Evolutionary conservation across 129 eudicot genomes (phyloP), one percentile per base, ranked within the genome.

Genomic region (Oenanthe sinensis): DNA sequence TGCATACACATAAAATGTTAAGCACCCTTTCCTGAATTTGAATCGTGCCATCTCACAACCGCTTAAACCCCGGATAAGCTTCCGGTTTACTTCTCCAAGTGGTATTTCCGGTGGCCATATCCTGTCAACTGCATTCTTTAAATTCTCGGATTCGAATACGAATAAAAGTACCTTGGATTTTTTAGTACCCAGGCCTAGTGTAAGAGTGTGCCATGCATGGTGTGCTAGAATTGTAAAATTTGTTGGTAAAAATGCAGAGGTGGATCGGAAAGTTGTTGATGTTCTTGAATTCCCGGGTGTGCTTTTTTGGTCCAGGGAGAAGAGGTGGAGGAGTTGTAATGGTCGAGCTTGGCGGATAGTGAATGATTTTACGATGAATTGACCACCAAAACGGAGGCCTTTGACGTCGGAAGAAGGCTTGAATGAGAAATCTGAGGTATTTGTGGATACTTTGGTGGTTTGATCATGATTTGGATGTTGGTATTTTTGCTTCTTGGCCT

Each of bases 201-300:
- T 95, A 49, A 95, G 90, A 14, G 98, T 95, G 90, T 92, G 92
- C 98, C 98, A 95, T 52, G 98, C 98, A 74, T 92, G 98, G 86
- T 95, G 98, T 16, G 98, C 98, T 49, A 95, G 73, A 47, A 91
- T 95, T 13, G 97, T 95, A 91, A 95, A 95, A 83, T 95, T 95
- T 11, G 98, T 90, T 6, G 98, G 98, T 70, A 95, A 76, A 80
- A 77, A 92, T 11, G 97, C 90, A 75, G 93, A 83, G 78, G 92
- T 86, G 67, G 98, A 90, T 17, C 96, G 87, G 79, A 91, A 86
- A 13, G 78, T 78, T 11, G 45, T 79, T 39, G 76, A 40, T 73
- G 22, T 62, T 71, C 43, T 28, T 63, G 71, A 28, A 26, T 65
- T 30, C 20, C 71, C 71, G 0, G 71, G 42, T n/a, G 67, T 16